These are phyloP conservation scores for Sordariomycetes sp. DNA, from an alignment of 2,329 filamentous ascomycete genomes.

Conservation along the genomic window DNA sequence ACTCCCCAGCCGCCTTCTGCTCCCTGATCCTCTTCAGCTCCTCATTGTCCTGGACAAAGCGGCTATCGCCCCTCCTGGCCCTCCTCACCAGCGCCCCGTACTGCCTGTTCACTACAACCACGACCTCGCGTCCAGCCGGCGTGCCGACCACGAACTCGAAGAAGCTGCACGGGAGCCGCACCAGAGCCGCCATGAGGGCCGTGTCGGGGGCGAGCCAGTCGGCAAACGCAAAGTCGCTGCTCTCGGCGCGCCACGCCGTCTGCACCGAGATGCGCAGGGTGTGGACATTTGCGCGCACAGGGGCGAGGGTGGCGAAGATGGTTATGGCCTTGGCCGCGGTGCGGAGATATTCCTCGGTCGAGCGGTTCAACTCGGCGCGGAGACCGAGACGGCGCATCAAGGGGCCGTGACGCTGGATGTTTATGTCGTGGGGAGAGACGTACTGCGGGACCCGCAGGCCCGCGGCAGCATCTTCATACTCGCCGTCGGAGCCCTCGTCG, in stretches of 20 bases:
- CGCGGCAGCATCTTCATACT: conserved; percentile 6
- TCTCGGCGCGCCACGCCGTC: not conserved
- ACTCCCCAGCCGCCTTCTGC: conserved; percentile 6
- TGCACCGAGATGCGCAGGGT: conserved; percentile 28
- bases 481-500: conserved; percentile 7
- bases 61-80: conserved; percentile 5
- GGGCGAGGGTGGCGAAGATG: conserved; percentile 1
- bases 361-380: conserved; percentile 18
- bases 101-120: not conserved
- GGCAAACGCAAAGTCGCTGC: conserved; percentile 19
- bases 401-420: conserved; percentile 2
- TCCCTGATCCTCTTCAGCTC: conserved; percentile 9
- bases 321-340: conserved; percentile 8
- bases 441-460: not conserved
- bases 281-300: conserved; percentile 17
- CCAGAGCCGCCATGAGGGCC: conserved; percentile 18
- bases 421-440: conserved; percentile 1
- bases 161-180: conserved; percentile 20
- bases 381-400: conserved; percentile 16
- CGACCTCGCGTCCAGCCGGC: not conserved
- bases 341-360: conserved; percentile 18
- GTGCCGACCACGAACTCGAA: conserved; percentile 23
- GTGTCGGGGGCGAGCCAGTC: conserved; percentile 21
- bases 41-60: conserved; percentile 11
- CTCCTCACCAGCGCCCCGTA: conserved; percentile 1